Percentiles rank a stretch among this genome's conserved stretches.
phyloP scores from a whole-genome alignment of 2,329 filamentous ascomycete species.

The Dothideomycetes sp. region DNA sequence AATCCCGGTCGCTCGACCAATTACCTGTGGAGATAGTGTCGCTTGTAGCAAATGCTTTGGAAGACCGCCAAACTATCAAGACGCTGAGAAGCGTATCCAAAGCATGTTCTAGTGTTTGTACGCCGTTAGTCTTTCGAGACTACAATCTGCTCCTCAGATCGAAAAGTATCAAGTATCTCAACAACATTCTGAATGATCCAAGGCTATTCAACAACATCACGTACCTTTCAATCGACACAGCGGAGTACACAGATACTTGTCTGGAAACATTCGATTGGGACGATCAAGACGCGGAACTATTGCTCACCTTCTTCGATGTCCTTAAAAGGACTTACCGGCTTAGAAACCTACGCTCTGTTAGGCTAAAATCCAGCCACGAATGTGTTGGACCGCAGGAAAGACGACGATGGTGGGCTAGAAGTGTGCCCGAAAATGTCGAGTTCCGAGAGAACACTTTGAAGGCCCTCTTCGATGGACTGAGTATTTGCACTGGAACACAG shows the following conservation, averaged over 20 bases:
- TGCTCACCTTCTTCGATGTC: conserved; percentile 3
- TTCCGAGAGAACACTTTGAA: conserved; percentile 10
- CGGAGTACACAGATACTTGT: conserved; percentile 8
- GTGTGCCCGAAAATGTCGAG: conserved; percentile 9
- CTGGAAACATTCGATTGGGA: conserved; percentile 12
- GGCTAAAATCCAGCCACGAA: conserved; percentile 3
- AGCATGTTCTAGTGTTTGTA: conserved; percentile 4
- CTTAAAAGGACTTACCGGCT: conserved; percentile 5
- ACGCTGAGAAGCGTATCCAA: conserved; percentile 11
- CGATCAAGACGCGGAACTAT: conserved; percentile 8
- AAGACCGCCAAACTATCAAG: background rate
- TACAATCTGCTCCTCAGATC: background rate
- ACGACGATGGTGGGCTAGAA: conserved; percentile 10
- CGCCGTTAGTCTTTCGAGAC: conserved; percentile 5
- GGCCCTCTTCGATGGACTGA: conserved; percentile 9
- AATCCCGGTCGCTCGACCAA: too few relatives aligned
- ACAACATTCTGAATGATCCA: conserved; percentile 2
- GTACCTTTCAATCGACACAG: conserved; percentile 7
- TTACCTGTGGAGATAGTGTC: conserved; percentile 4
- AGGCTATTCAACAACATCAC: background rate
- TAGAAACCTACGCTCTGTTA: conserved; percentile 6
- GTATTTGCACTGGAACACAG: background rate
- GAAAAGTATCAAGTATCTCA: conserved; percentile 2
- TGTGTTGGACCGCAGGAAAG: conserved; percentile 8
- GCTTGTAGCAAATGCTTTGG: background rate